phyloP scores from a whole-genome alignment of 805 yeast species.

The Myxozyma melibiosi region DNA sequence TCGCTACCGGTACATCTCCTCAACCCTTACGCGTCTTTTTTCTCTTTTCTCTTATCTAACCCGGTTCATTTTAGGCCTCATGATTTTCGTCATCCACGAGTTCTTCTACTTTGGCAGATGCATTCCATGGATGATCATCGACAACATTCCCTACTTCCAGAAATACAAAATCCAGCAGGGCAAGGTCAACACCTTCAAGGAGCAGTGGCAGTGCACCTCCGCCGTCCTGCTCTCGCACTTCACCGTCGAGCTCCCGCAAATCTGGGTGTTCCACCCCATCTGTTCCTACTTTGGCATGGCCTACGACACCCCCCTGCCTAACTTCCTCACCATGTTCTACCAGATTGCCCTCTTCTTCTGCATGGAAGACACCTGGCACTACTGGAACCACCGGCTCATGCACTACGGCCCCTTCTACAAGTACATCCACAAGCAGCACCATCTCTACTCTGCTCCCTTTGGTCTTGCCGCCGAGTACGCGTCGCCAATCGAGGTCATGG shows the following conservation, averaged over 20 bases:
- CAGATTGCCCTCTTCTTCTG: conserved; percentile 81
- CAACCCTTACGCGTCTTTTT: neutral
- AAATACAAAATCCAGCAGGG: conserved; percentile 88
- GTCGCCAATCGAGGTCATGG: conserved; percentile 89
- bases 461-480: conserved; percentile 98
- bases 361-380: conserved; percentile 94
- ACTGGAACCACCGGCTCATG: conserved; percentile 89
- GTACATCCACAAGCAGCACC: conserved; percentile 95
- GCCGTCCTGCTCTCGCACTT: conserved; percentile 83
- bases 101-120: conserved; percentile 88
- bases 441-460: conserved; percentile 96
- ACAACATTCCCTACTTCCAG: conserved; percentile 79
- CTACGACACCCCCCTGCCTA: conserved; percentile 83
- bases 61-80: conserved; percentile 41
- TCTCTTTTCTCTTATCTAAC: neutral
- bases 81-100: conserved; percentile 84
- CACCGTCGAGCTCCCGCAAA: conserved; percentile 91
- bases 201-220: conserved; percentile 92
- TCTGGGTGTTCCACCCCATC: conserved; percentile 95
- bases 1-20: conserved; percentile 77
- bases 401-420: conserved; percentile 89
- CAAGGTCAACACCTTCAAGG: conserved; percentile 74
- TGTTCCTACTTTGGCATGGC: conserved; percentile 79
- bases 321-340: conserved; percentile 54
- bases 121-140: conserved; percentile 89